Evolutionary conservation across 306 rosid species (phyloP).

Genomic region (Cucumis cinereus): DNA sequence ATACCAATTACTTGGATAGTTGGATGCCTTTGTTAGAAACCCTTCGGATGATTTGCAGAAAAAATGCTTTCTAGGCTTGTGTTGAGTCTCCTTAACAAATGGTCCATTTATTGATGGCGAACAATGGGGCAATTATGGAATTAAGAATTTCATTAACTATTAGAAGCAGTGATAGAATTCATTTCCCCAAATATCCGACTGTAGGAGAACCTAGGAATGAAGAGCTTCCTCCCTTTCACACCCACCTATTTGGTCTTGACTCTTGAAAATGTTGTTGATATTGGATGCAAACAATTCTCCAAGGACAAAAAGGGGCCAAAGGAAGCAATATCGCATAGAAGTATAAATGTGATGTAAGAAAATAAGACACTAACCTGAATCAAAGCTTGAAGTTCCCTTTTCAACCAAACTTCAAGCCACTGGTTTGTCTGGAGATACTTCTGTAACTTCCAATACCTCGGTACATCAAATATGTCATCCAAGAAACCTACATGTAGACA

Average conservation of each 20-base stretch:
- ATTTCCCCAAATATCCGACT: not conserved
- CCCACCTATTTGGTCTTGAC: not conserved
- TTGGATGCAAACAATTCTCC: not conserved
- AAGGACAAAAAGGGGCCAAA: not conserved
- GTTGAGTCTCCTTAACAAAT: too few relatives aligned
- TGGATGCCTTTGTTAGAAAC: too few relatives aligned
- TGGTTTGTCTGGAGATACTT: slow-evolving; percentile 52
- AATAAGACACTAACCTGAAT: slow-evolving; percentile 37
- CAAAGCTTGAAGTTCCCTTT: slow-evolving; percentile 80
- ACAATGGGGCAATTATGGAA: not conserved
- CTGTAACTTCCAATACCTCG: slow-evolving; percentile 45
- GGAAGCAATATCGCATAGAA: not conserved
- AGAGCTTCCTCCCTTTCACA: not conserved
- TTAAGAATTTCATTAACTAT: not conserved
- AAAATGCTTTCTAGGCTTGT: too few relatives aligned
- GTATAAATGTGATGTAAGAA: not conserved
- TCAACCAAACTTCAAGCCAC: slow-evolving; percentile 77
- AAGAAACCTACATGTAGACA: slow-evolving; percentile 40
- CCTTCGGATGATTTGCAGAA: too few relatives aligned
- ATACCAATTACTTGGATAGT: too few relatives aligned
- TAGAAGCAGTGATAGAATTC: not conserved
- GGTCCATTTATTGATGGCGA: too few relatives aligned
- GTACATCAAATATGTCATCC: slow-evolving; percentile 43
- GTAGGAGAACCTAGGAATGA: not conserved
- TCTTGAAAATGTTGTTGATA: not conserved